A percentile compares a stretch with the other conserved stretches of the same genome.
phyloP scores from a whole-genome alignment of 2,329 filamentous ascomycete genomes.

The Ophiostoma sp. region DNA sequence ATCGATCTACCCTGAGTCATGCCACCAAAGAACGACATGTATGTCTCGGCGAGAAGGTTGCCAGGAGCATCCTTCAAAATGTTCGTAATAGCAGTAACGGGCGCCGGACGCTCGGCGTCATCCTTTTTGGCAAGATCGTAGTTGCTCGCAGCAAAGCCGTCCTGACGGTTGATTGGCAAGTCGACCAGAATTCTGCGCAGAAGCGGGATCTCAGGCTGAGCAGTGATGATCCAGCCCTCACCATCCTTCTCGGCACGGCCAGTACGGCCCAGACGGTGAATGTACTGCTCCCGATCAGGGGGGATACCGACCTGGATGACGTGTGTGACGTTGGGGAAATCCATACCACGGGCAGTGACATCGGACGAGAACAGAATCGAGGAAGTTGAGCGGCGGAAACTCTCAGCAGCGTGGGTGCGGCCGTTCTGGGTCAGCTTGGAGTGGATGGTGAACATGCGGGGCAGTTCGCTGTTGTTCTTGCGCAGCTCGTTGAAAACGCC shows the following conservation, averaged over 20 bases:
- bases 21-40: conserved; percentile 53
- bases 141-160: conserved; percentile 45
- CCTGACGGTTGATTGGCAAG: conserved; percentile 56
- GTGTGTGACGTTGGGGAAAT: conserved; percentile 53
- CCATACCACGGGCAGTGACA: conserved; percentile 76
- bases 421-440: conserved; percentile 64
- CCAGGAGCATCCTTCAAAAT: conserved; percentile 42
- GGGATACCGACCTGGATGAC: conserved; percentile 56
- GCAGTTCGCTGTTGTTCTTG: conserved; percentile 38
- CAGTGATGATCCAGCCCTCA: conserved; percentile 62
- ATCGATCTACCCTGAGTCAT: conserved; percentile 32
- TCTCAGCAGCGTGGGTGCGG: conserved; percentile 65
- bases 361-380: conserved; percentile 72
- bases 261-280: conserved; percentile 62
- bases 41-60: conserved; percentile 43
- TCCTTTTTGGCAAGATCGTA: conserved; percentile 43
- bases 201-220: conserved; percentile 46
- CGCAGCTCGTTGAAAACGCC: conserved; percentile 51
- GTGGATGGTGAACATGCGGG: conserved; percentile 60
- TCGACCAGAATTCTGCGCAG: conserved; percentile 49
- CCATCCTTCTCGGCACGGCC: conserved; percentile 69
- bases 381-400: conserved; percentile 59
- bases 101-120: conserved; percentile 41
- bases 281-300: conserved; percentile 51
- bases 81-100: conserved; percentile 41